A percentile compares a stretch with the other conserved stretches of the same genome.
These are phyloP conservation scores for Pleurostoma richardsiae DNA, from an alignment of 2,329 filamentous ascomycete genomes.

Conservation along the genomic window DNA sequence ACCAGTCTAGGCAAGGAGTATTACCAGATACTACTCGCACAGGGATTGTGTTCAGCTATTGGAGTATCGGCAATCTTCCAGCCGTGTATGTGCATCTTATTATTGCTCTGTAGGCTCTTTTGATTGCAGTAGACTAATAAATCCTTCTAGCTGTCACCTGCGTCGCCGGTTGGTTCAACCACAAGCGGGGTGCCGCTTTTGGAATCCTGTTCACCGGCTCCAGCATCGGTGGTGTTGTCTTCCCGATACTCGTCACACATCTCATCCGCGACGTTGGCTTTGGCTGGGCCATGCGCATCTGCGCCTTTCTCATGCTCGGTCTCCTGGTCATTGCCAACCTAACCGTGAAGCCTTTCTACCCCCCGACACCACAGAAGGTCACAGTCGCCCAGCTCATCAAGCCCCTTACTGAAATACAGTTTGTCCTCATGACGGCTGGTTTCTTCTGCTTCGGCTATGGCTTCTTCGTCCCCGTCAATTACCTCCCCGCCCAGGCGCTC, in stretches of 20 bases:
- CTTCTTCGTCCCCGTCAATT: constrained; percentile 29
- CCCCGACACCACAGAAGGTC: constrained; percentile 15
- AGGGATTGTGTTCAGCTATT: constrained; percentile 30
- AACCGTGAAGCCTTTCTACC: constrained; percentile 21
- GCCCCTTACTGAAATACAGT: constrained; percentile 23
- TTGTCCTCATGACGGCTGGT: constrained; percentile 20
- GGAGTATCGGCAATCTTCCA: constrained; percentile 26
- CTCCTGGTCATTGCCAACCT: constrained; percentile 25
- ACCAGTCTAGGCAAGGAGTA: constrained; percentile 40
- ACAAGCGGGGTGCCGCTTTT: constrained; percentile 17
- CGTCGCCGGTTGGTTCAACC: constrained; percentile 20
- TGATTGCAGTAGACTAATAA: background rate
- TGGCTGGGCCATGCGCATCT: constrained; percentile 32
- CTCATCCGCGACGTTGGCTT: constrained; percentile 29
- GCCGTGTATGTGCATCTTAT: constrained; percentile 13
- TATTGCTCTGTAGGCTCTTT: background rate
- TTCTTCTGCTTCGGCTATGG: constrained; percentile 30
- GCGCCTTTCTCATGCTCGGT: constrained; percentile 28
- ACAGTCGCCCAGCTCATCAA: constrained; percentile 18
- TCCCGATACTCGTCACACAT: constrained; percentile 32
- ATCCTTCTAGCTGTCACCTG: constrained; percentile 17
- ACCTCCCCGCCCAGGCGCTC: constrained; percentile 24
- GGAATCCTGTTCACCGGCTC: constrained; percentile 21
- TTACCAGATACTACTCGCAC: constrained; percentile 33
- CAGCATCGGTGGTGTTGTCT: constrained; percentile 30